These are phyloP conservation scores for Cladosporium sp. DNA, from an alignment of 2,329 filamentous ascomycete species.

Conservation along the genomic window DNA sequence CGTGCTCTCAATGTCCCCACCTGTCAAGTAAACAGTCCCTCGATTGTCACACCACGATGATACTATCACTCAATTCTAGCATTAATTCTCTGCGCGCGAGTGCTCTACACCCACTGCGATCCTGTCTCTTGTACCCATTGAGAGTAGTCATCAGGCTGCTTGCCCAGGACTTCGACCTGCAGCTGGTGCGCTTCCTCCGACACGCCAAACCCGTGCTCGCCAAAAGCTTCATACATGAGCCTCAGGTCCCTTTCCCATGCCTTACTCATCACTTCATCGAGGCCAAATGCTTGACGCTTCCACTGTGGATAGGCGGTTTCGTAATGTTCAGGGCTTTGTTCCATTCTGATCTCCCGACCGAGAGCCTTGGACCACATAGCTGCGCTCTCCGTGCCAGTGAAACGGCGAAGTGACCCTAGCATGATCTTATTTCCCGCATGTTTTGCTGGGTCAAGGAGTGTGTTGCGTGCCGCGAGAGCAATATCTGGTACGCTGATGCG, in stretches of 20 bases:
- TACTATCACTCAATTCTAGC: too few relatives aligned
- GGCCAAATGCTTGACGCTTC: slow-evolving; percentile 6
- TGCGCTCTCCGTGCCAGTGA: slow-evolving; percentile 13
- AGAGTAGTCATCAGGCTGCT: slow-evolving; percentile 21
- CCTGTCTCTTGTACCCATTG: slow-evolving; percentile 18
- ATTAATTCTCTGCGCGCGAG: too few relatives aligned
- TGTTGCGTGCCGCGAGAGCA: slow-evolving; percentile 15
- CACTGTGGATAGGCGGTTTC: background rate
- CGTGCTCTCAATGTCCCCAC: too few relatives aligned
- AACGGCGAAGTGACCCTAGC: slow-evolving; percentile 19
- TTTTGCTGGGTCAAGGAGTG: slow-evolving; percentile 1
- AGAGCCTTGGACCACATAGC: slow-evolving; percentile 18
- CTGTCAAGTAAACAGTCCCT: too few relatives aligned
- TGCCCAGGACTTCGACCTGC: slow-evolving; percentile 22
- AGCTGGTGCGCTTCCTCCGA: slow-evolving; percentile 20
- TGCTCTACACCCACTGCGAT: background rate
- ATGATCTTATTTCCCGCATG: slow-evolving; percentile 23
- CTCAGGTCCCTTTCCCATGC: slow-evolving; percentile 23
- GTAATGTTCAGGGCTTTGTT: background rate
- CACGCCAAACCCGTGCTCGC: slow-evolving; percentile 20
- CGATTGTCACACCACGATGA: too few relatives aligned
- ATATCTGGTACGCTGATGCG: slow-evolving; percentile 20
- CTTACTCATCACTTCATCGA: slow-evolving; percentile 7
- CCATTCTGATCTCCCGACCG: slow-evolving; percentile 15
- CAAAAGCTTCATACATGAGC: slow-evolving; percentile 23